Conservation (phyloP, 2,329 filamentous ascomycete genomes). For the Metarhizium rileyi region DNA sequence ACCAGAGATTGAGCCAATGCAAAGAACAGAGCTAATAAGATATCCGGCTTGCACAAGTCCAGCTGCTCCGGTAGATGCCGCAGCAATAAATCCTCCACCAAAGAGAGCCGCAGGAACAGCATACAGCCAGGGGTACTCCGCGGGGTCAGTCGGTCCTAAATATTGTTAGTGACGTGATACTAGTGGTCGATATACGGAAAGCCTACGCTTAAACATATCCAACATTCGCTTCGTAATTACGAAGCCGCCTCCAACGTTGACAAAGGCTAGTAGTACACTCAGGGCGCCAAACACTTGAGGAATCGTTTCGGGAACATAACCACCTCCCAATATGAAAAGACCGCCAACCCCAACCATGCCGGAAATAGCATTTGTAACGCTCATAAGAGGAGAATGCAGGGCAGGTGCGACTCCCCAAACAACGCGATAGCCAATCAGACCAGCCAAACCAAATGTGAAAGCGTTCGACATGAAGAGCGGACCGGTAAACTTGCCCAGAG, state of each 20-base stretch:
- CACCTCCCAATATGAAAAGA: conserved; percentile 80
- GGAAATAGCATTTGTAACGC: conserved; percentile 85
- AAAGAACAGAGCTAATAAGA: conserved; percentile 72
- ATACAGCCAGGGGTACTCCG: conserved; percentile 83
- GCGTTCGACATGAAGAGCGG: conserved; percentile 82
- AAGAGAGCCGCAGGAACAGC: conserved; percentile 68
- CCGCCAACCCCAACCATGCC: conserved; percentile 86
- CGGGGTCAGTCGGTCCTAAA: conserved; percentile 66
- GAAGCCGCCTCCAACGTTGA: conserved; percentile 83
- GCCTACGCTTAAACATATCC: conserved; percentile 72
- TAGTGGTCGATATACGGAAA: background rate
- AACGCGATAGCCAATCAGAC: conserved; percentile 77
- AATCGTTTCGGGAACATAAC: conserved; percentile 65
- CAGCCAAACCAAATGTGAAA: conserved; percentile 76
- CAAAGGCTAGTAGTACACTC: conserved; percentile 76
- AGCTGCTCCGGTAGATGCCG: conserved; percentile 70
- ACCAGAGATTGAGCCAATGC: conserved; percentile 74
- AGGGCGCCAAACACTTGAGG: conserved; percentile 69
- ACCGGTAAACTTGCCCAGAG: conserved; percentile 69
- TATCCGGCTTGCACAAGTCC: conserved; percentile 84
- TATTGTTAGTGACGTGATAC: background rate
- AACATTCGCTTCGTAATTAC: conserved; percentile 90
- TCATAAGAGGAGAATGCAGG: conserved; percentile 83
- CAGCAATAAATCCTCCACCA: conserved; percentile 70
- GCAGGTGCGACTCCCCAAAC: conserved; percentile 82